These are phyloP conservation scores for Colletotrichum euphorbiae DNA, from an alignment of 2,329 filamentous ascomycete genomes.

Conservation along the genomic window DNA sequence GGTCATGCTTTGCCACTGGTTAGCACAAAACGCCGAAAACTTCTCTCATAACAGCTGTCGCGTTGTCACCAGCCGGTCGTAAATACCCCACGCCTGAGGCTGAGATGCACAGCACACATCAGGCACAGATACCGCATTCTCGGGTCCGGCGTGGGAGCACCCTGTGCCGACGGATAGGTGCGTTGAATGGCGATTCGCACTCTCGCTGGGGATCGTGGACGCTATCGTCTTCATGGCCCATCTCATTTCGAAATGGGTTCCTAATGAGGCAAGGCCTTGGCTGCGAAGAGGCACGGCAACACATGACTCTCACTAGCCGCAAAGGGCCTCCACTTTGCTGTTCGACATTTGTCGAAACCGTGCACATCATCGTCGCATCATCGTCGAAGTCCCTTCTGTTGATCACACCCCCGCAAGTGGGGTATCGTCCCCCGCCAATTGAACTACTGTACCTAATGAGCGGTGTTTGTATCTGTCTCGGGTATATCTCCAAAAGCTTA, in stretches of 20 bases:
- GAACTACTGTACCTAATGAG: background rate
- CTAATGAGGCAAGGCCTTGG: constrained; percentile 14
- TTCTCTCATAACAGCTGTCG: constrained; percentile 7
- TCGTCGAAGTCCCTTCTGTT: constrained; percentile 2
- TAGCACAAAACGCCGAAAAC: background rate
- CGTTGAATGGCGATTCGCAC: constrained; percentile 11
- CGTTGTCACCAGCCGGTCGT: constrained; percentile 6
- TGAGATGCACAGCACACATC: constrained; percentile 23
- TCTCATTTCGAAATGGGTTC: constrained; percentile 36
- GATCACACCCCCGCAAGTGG: constrained; percentile 7
- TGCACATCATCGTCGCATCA: background rate
- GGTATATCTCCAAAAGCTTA: too few relatives aligned
- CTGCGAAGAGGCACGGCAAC: constrained; percentile 21
- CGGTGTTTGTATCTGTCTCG: too few relatives aligned
- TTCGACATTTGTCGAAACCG: background rate
- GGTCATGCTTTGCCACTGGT: background rate
- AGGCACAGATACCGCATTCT: constrained; percentile 31
- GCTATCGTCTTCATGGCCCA: constrained; percentile 15
- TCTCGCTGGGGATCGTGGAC: background rate
- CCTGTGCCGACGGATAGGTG: background rate
- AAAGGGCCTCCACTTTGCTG: background rate
- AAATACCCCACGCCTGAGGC: constrained; percentile 34
- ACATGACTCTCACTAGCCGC: constrained; percentile 8
- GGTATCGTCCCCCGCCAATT: background rate
- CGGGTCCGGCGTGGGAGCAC: constrained; percentile 16